Base-by-base conservation (phyloP, 2,329 filamentous ascomycete genomes). In the Aureobasidium sp. region DNA sequence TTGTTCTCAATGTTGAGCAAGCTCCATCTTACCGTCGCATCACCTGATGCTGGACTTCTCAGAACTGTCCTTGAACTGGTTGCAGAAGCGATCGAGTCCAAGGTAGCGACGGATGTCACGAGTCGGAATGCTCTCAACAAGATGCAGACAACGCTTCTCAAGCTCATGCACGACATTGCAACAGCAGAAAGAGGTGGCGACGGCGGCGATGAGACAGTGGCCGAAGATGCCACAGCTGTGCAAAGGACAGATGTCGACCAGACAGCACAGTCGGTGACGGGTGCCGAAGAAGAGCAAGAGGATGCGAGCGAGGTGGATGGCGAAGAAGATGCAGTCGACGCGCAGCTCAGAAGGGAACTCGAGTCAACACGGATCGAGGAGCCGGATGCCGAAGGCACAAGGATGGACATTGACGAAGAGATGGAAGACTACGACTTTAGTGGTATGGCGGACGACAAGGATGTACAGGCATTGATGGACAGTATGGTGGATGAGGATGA, bases 1-100 rank as follows among this genome's bases (percentile, higher is more conserved):
- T 73, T 93, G 8, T 82, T 88, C 24, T 79, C 83, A 0, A 79
- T 96, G 42, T 78, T 97, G 1, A 83, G 83, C 59, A 97, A 96
- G 69, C 75, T 96, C 2, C 83, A 90, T 64, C 78, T 97, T 42
- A 74, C 84, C n/a, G 62, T 56, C 1, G 62, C 60, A 5, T 62
- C 58, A n/a, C 45, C 45, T 7, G 60, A 59, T 21, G 58, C 61
- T 7, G 61, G 69, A 48, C 61, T 59, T 24, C 59, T 70, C 2
- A 64, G 65, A 51, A 65, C 65, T 0, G 60, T 76, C 3, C 72
- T 74, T 41, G 71, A 70, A 4, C 71, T 80, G 11, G 66, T 74
- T 16, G 64, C 62, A 5, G 73, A 76, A 61, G 70, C 72, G 8
- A 68, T 74, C n/a, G 71, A 78, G 39, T 70, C 69, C 19, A 71